Conservation (phyloP, 352 stramenopile genomes). For the Vaucheria bursata region DNA sequence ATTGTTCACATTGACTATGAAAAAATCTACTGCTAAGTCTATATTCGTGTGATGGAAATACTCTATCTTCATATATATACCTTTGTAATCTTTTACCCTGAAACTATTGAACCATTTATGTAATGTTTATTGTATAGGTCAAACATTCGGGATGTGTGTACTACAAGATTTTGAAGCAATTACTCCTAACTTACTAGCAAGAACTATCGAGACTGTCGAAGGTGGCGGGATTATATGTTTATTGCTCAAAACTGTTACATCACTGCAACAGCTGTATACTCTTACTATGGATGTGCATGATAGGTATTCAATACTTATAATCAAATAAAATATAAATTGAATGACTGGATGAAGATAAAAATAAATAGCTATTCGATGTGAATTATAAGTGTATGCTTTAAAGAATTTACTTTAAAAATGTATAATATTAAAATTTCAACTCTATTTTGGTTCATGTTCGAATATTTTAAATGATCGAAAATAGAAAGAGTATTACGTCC, state of each 20-base stretch:
- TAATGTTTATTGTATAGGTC: no score
- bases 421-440: no score
- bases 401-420: no score
- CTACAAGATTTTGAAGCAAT: constrained; percentile 95
- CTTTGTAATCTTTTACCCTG: no score
- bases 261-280: constrained; percentile 95
- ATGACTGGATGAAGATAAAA: not conserved
- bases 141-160: constrained; percentile 95
- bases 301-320: constrained; percentile 14
- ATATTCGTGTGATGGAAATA: no score
- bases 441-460: no score
- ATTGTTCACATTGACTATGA: no score
- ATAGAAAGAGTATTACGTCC: no score
- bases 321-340: not conserved
- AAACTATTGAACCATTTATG: no score
- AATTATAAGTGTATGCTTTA: not conserved
- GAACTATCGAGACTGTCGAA: constrained; percentile 97
- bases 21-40: no score
- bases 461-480: no score
- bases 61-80: no score
- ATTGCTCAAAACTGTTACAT: constrained; percentile 93
- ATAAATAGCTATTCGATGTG: not conserved
- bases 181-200: constrained; percentile 96
- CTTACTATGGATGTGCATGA: constrained; percentile 91
- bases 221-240: constrained; percentile 93